phyloP scores from a whole-genome alignment of 805 yeast genomes.

The Kodamaea laetipori region DNA sequence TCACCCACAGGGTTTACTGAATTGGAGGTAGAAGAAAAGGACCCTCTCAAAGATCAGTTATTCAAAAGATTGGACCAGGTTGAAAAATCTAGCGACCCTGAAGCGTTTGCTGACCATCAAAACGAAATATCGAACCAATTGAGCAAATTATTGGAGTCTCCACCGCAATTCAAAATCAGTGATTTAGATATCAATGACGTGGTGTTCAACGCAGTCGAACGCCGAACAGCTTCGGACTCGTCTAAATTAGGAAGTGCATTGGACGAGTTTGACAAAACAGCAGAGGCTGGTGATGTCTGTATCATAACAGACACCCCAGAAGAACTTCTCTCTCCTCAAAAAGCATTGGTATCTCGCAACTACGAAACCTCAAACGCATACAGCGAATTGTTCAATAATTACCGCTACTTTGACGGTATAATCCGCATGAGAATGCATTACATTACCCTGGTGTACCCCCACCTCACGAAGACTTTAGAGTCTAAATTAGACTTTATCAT shows the following conservation, averaged over 20 bases:
- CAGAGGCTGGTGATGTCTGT: neutral
- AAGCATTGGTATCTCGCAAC: conserved; percentile 3
- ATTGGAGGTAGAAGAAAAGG: neutral
- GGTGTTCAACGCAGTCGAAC: conserved; percentile 4
- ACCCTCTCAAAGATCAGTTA: conserved; percentile 11
- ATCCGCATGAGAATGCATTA: conserved; percentile 21
- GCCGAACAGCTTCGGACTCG: neutral
- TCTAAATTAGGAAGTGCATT: neutral
- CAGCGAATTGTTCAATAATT: conserved; percentile 4
- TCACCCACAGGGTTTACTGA: neutral
- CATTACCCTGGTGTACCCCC: conserved; percentile 25
- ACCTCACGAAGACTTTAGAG: conserved; percentile 17
- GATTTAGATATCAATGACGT: conserved; percentile 8
- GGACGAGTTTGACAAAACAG: neutral
- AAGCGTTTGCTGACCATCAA: neutral
- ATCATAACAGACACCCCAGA: neutral
- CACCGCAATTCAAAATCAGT: conserved; percentile 8
- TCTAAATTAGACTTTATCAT: conserved; percentile 21
- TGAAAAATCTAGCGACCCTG: conserved; percentile 6
- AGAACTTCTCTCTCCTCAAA: neutral
- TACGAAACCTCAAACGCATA: neutral
- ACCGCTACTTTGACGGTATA: conserved; percentile 19
- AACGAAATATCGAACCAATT: neutral
- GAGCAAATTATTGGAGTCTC: conserved; percentile 3
- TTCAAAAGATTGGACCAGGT: conserved; percentile 10